A percentile compares a stretch with the other conserved stretches of the same genome.
Evolutionary conservation across 2,329 filamentous ascomycete genomes (phyloP).

Genomic region (Balansia obtecta): DNA sequence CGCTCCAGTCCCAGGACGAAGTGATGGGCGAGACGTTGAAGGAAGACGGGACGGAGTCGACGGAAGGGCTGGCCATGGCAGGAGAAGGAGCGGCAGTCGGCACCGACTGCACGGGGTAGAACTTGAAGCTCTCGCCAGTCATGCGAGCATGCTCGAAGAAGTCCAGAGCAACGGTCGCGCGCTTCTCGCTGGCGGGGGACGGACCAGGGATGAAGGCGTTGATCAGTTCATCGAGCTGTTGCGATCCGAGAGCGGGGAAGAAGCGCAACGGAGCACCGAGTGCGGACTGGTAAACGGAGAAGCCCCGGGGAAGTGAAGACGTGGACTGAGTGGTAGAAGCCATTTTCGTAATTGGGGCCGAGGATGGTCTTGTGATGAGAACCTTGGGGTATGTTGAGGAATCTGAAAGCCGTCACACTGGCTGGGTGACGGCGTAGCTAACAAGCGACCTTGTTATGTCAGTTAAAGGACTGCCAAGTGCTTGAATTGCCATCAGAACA

Average conservation of each 20-base stretch:
- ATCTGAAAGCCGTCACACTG: background rate
- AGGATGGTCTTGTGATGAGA: constrained; percentile 2
- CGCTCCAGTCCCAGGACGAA: constrained; percentile 34
- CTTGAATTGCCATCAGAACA: background rate
- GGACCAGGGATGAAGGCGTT: constrained; percentile 43
- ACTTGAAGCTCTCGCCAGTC: constrained; percentile 48
- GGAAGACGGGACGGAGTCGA: constrained; percentile 34
- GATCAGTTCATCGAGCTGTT: constrained; percentile 49
- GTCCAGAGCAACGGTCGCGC: constrained; percentile 43
- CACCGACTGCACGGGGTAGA: constrained; percentile 38
- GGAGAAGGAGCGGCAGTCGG: constrained; percentile 27
- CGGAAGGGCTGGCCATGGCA: constrained; percentile 25
- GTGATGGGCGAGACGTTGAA: constrained; percentile 37
- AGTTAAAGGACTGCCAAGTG: background rate
- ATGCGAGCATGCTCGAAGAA: constrained; percentile 41
- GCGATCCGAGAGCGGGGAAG: constrained; percentile 49
- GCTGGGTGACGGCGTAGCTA: background rate
- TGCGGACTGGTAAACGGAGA: constrained; percentile 47
- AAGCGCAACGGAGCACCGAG: constrained; percentile 49
- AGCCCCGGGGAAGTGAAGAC: constrained; percentile 30
- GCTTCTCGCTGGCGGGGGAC: constrained; percentile 44
- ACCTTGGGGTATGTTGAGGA: background rate
- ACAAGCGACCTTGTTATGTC: background rate
- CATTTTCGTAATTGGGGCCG: constrained; percentile 13
- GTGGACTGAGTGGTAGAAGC: constrained; percentile 9